Evolutionary conservation across 2,329 filamentous ascomycete genomes (phyloP), one percentile per base, ranked within the genome.

Genomic region (Diaporthe australafricana): DNA sequence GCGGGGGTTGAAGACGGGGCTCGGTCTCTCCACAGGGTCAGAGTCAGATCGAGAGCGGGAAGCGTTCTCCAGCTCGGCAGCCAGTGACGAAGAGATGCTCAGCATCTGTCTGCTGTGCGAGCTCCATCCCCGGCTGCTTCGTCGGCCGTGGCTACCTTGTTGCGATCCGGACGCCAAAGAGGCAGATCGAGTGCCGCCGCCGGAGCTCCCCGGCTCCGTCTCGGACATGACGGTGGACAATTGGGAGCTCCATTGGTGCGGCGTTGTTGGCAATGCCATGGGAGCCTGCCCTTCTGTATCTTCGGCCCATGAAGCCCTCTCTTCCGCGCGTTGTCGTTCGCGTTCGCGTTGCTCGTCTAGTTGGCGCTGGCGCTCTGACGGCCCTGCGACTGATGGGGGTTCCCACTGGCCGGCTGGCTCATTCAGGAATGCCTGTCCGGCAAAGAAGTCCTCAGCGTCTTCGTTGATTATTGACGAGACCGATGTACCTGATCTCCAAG

Each of bases 221-320:
- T 90, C 90, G 42, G 90, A 91, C 79, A 87, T 83, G 73, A 92
- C 89, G 55, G 89, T 90, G 48, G 90, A 92, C 52, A 91, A 83
- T 79, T 90, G 89, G 55, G 88, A 87, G 80, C 89, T 90, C 89
- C 89, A 91, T 85, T 88, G 88, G 77, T 90, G 88, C 70, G 86
- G 84, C 72, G 84, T 80, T 57, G 84, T 78, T 74, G 86, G 82
- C 81, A 86, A 50, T 55, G 70, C 79, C 84, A 88, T 88, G 65
- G 42, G 73, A 55, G 67, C 50, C 76, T 68, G 75, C 77, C 77
- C 77, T 78, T 78, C 68, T 57, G 32, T 50, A 27, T 27, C 68
- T 52, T 72, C 71, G 48, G 70, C 63, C 73, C 73, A 74, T 66
- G 65, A 60, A 47, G 70, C 52, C 45, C 50, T 53, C 65, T 73